These are phyloP conservation scores for Camelina sativa DNA, from an alignment of 345 rosid species.

Conservation along the genomic window DNA sequence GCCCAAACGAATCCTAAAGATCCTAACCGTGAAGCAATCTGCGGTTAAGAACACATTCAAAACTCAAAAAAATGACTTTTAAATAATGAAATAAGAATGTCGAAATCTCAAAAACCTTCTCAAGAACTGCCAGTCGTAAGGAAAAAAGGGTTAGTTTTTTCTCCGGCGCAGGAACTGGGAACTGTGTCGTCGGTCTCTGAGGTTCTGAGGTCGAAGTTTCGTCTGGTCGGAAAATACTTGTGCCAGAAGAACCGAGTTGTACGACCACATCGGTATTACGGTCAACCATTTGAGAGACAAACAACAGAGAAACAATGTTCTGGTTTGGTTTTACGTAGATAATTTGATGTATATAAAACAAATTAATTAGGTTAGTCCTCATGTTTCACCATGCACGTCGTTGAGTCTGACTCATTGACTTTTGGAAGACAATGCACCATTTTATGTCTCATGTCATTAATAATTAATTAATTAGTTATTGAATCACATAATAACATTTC, in stretches of 20 bases:
- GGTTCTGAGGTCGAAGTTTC: conserved; percentile 37
- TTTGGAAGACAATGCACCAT: conserved; percentile 23
- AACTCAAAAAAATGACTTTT: background rate
- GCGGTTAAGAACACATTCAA: conserved; percentile 11
- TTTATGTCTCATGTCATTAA: background rate
- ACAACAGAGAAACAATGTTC: conserved; percentile 36
- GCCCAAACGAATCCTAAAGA: conserved; percentile 98
- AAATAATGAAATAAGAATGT: background rate
- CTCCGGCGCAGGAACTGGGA: conserved; percentile 65
- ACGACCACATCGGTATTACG: conserved; percentile 48
- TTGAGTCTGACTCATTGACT: conserved; percentile 31
- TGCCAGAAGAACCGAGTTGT: conserved; percentile 49
- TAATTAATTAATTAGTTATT: background rate
- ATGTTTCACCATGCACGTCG: conserved; percentile 39
- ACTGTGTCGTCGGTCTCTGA: conserved; percentile 20
- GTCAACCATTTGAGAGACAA: conserved; percentile 38
- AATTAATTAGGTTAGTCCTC: background rate
- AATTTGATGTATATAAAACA: background rate
- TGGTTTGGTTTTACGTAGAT: conserved; percentile 24
- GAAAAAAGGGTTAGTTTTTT: conserved; percentile 87
- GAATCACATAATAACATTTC: background rate
- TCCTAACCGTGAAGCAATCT: conserved; percentile 75
- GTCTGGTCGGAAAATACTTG: conserved; percentile 57
- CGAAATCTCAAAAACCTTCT: conserved; percentile 50
- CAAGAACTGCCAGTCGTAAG: conserved; percentile 78